phyloP scores from a whole-genome alignment of 176 grass and related monocot genomes.

The Avena eriantha region DNA sequence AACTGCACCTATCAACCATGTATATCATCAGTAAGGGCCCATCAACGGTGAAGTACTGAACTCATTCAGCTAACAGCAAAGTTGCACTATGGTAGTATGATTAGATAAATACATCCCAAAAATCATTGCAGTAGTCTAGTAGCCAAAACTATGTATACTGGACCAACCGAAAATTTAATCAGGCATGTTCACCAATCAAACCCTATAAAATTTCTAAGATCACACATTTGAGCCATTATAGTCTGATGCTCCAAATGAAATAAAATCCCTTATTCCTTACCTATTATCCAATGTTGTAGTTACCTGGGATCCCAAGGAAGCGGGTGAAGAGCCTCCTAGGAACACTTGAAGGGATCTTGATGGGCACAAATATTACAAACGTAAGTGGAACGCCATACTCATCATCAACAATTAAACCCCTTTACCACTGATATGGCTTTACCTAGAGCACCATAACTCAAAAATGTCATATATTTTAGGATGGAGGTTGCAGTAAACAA shows the following conservation, averaged over 20 bases:
- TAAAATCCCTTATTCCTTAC: not conserved
- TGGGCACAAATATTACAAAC: conserved; percentile 64
- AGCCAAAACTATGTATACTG: not conserved
- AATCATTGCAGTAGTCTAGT: not conserved
- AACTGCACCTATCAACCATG: no score
- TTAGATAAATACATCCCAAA: not conserved
- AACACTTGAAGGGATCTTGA: conserved; percentile 58
- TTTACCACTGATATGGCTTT: conserved; percentile 58
- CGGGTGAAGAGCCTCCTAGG: conserved; percentile 69
- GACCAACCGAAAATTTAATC: no score
- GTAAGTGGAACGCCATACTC: conserved; percentile 69
- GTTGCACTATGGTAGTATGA: not conserved
- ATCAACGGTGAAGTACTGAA: no score
- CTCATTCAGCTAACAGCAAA: no score
- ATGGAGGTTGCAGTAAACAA: not conserved
- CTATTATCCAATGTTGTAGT: not conserved
- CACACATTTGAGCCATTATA: not conserved
- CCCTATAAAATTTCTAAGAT: not conserved
- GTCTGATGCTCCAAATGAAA: not conserved
- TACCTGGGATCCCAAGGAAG: not conserved
- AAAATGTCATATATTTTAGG: not conserved
- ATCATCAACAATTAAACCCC: conserved; percentile 65
- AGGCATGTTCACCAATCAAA: conserved; percentile 15
- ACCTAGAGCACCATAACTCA: not conserved
- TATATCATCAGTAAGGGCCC: no score